These are phyloP conservation scores for Xylaria cubensis DNA, from an alignment of 495 filamentous ascomycete genomes.

Conservation along the genomic window DNA sequence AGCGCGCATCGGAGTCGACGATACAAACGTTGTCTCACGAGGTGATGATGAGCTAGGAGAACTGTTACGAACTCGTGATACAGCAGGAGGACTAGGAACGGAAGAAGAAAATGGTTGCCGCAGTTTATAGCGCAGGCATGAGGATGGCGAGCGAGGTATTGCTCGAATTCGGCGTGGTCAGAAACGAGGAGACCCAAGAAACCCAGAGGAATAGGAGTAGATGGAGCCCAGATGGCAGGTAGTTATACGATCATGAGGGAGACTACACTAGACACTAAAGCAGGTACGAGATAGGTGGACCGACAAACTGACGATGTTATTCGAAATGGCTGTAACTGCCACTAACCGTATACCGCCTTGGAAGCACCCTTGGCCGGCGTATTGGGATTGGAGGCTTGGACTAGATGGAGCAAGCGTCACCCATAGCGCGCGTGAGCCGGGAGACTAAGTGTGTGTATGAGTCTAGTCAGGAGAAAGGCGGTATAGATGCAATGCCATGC, in stretches of 20 bases:
- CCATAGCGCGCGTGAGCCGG: conserved; percentile 1
- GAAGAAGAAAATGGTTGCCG: neutral
- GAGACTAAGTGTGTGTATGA: neutral
- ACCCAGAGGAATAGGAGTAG: neutral
- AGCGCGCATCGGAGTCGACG: neutral
- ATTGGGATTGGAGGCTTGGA: neutral
- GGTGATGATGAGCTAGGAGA: neutral
- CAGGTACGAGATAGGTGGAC: neutral
- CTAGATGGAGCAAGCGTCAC: neutral
- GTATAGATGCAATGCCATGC: conserved; percentile 3
- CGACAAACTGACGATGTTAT: conserved; percentile 8
- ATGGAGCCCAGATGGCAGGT: neutral
- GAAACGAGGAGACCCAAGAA: neutral
- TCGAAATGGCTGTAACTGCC: conserved; percentile 3
- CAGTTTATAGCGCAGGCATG: neutral
- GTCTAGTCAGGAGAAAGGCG: conserved; percentile 2
- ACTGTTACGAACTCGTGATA: neutral
- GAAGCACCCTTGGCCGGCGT: conserved; percentile 14
- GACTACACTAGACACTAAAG: neutral
- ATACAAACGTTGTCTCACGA: conserved; percentile 1
- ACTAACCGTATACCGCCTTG: conserved; percentile 4
- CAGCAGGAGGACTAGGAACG: neutral
- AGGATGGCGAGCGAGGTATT: neutral
- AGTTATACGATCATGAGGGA: conserved; percentile 5
- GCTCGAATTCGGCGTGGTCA: neutral